Base-by-base conservation (phyloP, 2,329 filamentous ascomycete genomes). In the Penicillium sumatraense region DNA sequence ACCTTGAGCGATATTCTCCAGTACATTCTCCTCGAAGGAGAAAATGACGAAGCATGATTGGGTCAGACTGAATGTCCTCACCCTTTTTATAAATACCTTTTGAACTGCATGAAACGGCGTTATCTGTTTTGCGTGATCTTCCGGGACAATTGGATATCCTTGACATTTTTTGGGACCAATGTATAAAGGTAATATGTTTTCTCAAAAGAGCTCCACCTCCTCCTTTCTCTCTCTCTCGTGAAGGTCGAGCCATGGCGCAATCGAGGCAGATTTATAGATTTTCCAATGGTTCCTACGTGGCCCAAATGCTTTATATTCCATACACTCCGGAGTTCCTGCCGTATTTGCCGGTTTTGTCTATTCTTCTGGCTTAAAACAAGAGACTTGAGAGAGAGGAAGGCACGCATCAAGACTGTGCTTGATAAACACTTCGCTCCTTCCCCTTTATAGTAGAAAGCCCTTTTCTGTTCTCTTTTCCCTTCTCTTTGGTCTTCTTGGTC, bases 1-100 rank as follows among this genome's bases (percentile, higher is more conserved):
- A 97, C 93, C 6, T 81, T 99, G 51, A 98, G 93, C 56, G 95
- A 99, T 76, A 97, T 99, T 63, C 84, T 99, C 63, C 92, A 96
- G 68, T 97, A 99, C 72, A 91, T 97, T 50, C 81, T 99, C 61
- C 81, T 96, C 20, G 84, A 91, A 64, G 90, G 90, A 49, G 88
- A 91, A 68, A 87, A 86, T 63, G 82, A 86, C 31, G 80, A 81
- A 66, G 61, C 54, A 60, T 75, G 63, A 73, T 64, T 45, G 52
- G 48, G 53, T n/a, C n/a, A 33, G 27, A 29, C 26, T 40, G 52
- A 26, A 36, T 33, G 29, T 29, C 38, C 46, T 44, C 44, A 1
- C 10, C 18, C 35, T 8, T 16, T 38, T 46, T 62, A 65, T 66
- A 69, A 61, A 65, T 63, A 61, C 42, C 35, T 40, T 53, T 42